Conservation (phyloP, 306 rosid genomes). For the Rosa persica region DNA sequence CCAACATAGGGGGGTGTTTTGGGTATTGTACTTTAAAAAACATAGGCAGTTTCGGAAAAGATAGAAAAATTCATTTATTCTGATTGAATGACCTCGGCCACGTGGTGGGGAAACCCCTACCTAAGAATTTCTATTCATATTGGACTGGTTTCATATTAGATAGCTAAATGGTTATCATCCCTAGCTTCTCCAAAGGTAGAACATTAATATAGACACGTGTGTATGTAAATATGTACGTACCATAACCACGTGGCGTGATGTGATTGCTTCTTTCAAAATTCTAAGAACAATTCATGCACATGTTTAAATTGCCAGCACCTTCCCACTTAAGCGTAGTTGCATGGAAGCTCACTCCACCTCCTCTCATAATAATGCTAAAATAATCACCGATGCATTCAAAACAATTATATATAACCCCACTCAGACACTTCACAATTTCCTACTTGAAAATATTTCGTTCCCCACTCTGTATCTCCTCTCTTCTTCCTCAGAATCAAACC, state of each 20-base stretch:
- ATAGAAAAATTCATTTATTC: too few species aligned
- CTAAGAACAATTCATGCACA: constrained; percentile 16
- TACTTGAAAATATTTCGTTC: not conserved
- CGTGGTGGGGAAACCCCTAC: too few species aligned
- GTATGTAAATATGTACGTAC: too few species aligned
- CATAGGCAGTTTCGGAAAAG: too few species aligned
- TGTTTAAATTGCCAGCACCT: constrained; percentile 61
- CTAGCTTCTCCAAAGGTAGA: too few species aligned
- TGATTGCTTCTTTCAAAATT: constrained; percentile 14
- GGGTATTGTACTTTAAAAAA: too few species aligned
- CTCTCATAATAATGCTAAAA: not conserved
- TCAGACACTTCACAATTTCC: not conserved
- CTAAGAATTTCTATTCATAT: too few species aligned
- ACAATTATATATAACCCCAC: not conserved
- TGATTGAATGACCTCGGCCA: too few species aligned
- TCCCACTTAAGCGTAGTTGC: constrained; percentile 47
- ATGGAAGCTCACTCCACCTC: constrained; percentile 39
- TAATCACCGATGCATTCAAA: not conserved
- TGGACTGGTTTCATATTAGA: too few species aligned
- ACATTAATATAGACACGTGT: too few species aligned
- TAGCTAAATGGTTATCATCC: too few species aligned
- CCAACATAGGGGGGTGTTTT: too few species aligned
- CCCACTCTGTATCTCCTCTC: not conserved
- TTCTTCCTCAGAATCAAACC: not conserved
- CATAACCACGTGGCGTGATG: constrained; percentile 19